Conservation (phyloP, 2,329 filamentous ascomycete genomes). For the Achaetomium macrosporum region DNA sequence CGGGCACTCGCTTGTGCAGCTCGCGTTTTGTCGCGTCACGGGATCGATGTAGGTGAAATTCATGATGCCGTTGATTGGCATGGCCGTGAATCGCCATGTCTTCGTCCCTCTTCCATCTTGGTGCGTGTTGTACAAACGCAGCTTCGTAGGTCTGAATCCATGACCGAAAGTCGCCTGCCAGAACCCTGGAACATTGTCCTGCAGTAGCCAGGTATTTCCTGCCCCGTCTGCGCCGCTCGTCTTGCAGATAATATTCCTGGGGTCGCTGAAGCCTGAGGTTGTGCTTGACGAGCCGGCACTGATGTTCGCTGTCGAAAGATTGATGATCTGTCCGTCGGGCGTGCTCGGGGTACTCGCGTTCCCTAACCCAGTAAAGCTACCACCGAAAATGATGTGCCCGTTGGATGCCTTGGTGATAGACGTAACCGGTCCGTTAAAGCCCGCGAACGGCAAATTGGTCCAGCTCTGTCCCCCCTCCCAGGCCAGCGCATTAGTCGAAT, state of each 20-base stretch:
- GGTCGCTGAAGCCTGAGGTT: conserved; percentile 62
- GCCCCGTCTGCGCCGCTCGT: conserved; percentile 57
- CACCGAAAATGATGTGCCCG: conserved; percentile 87
- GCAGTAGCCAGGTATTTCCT: conserved; percentile 78
- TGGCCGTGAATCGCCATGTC: conserved; percentile 78
- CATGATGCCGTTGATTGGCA: conserved; percentile 88
- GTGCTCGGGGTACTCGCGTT: conserved; percentile 65
- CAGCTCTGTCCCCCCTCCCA: conserved; percentile 67
- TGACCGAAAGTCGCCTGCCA: conserved; percentile 83
- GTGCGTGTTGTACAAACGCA: conserved; percentile 84
- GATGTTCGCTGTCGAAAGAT: conserved; percentile 73
- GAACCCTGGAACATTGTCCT: conserved; percentile 67
- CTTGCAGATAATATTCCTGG: conserved; percentile 78
- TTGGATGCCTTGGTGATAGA: conserved; percentile 76
- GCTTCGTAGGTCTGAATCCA: conserved; percentile 77
- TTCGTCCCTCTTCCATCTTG: conserved; percentile 79
- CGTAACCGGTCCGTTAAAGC: conserved; percentile 88
- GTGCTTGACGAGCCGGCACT: conserved; percentile 58
- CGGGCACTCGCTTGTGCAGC: conserved; percentile 80
- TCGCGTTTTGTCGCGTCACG: conserved; percentile 56
- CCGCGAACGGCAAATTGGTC: conserved; percentile 79
- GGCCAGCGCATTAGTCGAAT: conserved; percentile 84
- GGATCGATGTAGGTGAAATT: conserved; percentile 89
- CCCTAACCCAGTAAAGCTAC: conserved; percentile 79
- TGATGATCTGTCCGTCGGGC: conserved; percentile 73